Evolutionary conservation across 257 asterid species (phyloP).

Genomic region (Nicotiana undulata): DNA sequence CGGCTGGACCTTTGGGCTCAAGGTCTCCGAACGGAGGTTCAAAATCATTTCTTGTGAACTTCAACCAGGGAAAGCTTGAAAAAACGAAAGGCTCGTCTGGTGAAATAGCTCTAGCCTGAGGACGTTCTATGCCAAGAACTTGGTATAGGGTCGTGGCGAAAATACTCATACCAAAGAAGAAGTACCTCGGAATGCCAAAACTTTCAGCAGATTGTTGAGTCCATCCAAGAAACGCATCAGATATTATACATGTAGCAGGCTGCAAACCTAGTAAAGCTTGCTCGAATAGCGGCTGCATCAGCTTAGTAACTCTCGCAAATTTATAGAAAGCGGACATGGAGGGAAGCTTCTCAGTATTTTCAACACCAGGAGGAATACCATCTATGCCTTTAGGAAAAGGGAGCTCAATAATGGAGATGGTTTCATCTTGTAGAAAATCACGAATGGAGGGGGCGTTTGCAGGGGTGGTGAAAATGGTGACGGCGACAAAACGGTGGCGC

Average conservation of each 20-base stretch:
- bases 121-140: constrained; percentile 24
- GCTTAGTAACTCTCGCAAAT: constrained; percentile 37
- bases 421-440: constrained; percentile 21
- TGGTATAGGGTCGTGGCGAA: constrained; percentile 40
- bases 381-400: constrained; percentile 48
- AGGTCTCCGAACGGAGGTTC: constrained; percentile 39
- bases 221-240: constrained; percentile 62
- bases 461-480: constrained; percentile 65
- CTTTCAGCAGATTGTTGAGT: constrained; percentile 41
- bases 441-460: constrained; percentile 39
- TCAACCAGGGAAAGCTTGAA: constrained; percentile 29
- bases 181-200: constrained; percentile 38
- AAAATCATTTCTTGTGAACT: constrained; percentile 51
- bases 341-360: constrained; percentile 56
- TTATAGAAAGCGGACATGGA: constrained; percentile 25
- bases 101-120: constrained; percentile 28
- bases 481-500: constrained; percentile 31
- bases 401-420: constrained; percentile 36
- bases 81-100: constrained; percentile 34
- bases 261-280: constrained; percentile 21
- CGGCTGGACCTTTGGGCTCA: constrained; percentile 41
- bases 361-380: constrained; percentile 53
- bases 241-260: constrained; percentile 41
- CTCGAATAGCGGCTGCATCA: constrained; percentile 50
- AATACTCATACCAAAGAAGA: constrained; percentile 46